phyloP scores from a whole-genome alignment of 1,284 basidiomycete species.

The Omphalotus olearius region DNA sequence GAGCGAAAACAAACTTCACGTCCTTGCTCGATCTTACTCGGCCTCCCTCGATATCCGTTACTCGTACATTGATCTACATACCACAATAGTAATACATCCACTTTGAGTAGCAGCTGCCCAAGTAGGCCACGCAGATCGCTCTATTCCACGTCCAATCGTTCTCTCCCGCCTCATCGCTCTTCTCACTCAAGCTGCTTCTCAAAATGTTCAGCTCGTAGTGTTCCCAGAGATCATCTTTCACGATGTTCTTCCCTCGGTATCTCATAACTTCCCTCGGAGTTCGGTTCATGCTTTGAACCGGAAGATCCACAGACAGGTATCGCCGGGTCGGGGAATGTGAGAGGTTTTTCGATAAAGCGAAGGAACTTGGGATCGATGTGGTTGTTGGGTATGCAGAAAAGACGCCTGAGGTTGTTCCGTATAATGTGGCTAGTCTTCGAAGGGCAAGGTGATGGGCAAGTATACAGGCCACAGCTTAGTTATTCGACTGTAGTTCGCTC shows the following conservation, averaged over 20 bases:
- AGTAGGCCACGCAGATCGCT: conserved; percentile 12
- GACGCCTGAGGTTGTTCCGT: conserved; percentile 12
- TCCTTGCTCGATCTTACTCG: no score
- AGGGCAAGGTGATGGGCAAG: conserved; percentile 9
- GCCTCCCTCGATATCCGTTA: no score
- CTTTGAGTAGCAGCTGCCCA: conserved; percentile 11
- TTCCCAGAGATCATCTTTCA: conserved; percentile 16
- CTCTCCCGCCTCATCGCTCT: conserved; percentile 12
- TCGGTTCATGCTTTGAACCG: conserved; percentile 12
- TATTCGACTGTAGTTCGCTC: no score
- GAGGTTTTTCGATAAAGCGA: conserved; percentile 12
- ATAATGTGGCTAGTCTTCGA: conserved; percentile 11
- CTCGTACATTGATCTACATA: no score
- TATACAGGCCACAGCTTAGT: no score
- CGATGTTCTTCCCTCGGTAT: conserved; percentile 16
- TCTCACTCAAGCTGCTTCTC: conserved; percentile 10
- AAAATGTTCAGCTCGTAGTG: conserved; percentile 14
- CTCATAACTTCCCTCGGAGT: conserved; percentile 12
- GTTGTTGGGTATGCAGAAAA: conserved; percentile 14
- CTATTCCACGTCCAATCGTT: conserved; percentile 5
- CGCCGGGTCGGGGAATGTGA: conserved; percentile 7
- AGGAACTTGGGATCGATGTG: conserved; percentile 14
- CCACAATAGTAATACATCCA: no score
- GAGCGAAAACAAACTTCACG: no score
- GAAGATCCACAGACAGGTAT: conserved; percentile 10